Evolutionary conservation across 2,329 filamentous ascomycete species (phyloP).

Genomic region (Dactylellina parvicollis): DNA sequence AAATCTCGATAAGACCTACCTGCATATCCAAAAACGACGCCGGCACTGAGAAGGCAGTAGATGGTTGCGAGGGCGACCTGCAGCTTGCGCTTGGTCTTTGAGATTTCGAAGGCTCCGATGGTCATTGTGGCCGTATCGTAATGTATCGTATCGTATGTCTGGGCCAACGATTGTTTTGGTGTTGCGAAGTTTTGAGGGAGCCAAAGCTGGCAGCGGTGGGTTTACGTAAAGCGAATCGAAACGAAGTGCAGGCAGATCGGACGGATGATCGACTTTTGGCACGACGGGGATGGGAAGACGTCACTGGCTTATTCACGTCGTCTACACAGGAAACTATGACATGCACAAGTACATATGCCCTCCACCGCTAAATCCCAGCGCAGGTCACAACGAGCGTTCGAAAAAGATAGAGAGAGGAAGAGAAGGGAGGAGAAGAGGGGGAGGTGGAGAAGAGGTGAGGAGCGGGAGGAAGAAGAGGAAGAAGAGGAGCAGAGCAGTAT

Average conservation of each 20-base stretch:
- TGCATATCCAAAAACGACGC: constrained; percentile 84
- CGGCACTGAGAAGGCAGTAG: constrained; percentile 80
- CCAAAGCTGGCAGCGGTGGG: neutral
- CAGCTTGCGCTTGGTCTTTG: constrained; percentile 61
- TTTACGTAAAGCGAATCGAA: constrained; percentile 35
- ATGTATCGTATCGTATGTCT: too few relatives aligned
- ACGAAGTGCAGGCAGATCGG: neutral
- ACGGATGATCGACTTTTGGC: constrained; percentile 2
- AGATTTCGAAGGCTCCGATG: constrained; percentile 62
- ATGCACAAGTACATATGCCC: neutral
- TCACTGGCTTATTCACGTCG: neutral
- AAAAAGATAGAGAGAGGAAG: constrained; percentile 2
- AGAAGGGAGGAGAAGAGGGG: constrained; percentile 7
- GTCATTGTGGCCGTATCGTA: constrained; percentile 46
- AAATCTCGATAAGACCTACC: constrained; percentile 45
- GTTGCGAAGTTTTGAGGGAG: constrained; percentile 19
- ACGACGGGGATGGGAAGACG: neutral
- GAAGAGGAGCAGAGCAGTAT: constrained; percentile 8
- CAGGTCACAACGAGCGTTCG: neutral
- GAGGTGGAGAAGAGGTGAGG: neutral
- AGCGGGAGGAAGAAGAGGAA: neutral
- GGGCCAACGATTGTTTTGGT: constrained; percentile 38
- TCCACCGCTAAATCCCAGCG: neutral
- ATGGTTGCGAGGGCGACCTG: constrained; percentile 76
- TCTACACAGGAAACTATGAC: neutral